Evolutionary conservation across 2,329 filamentous ascomycete genomes (phyloP).

Genomic region (Colletotrichum scovillei): DNA sequence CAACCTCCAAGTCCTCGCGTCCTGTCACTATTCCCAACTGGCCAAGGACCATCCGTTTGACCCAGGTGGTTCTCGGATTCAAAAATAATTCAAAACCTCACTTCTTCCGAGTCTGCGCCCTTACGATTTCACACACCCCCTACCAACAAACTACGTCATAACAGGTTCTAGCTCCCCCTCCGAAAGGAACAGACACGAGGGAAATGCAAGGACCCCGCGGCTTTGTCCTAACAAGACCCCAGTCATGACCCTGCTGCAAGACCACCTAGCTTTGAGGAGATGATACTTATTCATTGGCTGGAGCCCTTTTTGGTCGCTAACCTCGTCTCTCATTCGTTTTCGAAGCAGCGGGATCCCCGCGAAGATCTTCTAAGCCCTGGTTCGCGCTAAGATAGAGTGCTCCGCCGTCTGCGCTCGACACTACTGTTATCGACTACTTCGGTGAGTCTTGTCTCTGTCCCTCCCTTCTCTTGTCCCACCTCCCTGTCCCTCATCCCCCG

Average conservation of each 20-base stretch:
- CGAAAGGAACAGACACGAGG: background rate
- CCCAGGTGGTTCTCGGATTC: background rate
- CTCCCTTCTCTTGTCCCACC: conserved; percentile 1
- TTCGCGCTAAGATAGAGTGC: conserved; percentile 30
- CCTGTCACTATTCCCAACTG: background rate
- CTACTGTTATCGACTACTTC: background rate
- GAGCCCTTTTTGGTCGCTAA: conserved; percentile 18
- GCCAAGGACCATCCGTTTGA: background rate
- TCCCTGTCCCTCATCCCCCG: background rate
- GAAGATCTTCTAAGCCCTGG: conserved; percentile 32
- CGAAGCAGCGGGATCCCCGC: conserved; percentile 30
- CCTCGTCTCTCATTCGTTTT: conserved; percentile 33
- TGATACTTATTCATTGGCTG: conserved; percentile 31
- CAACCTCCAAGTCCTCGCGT: background rate
- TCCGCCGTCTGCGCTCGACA: conserved; percentile 5
- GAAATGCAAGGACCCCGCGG: conserved; percentile 28
- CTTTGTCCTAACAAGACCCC: conserved; percentile 1
- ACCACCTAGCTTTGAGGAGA: background rate
- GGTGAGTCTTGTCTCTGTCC: background rate
- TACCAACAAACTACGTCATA: conserved; percentile 26
- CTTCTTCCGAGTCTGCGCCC: background rate
- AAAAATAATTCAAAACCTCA: background rate
- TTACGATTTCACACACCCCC: background rate
- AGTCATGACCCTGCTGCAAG: conserved; percentile 12
- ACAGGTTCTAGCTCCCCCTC: background rate